Evolutionary conservation across 352 stramenopile species (phyloP).

Genomic region (Discostella stelligera): DNA sequence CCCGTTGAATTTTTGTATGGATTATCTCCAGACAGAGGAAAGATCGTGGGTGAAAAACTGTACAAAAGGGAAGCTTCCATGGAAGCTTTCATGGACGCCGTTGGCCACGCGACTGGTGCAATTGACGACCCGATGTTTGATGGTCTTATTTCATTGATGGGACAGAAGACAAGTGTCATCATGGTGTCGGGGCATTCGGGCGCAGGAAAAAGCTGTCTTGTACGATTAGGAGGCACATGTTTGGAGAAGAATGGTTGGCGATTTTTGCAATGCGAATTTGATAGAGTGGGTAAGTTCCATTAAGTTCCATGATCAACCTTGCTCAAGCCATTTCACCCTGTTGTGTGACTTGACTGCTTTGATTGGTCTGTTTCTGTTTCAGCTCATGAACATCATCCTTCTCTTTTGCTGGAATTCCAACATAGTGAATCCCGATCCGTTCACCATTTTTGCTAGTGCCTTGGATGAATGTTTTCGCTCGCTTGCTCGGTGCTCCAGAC

Average conservation of each 20-base stretch:
- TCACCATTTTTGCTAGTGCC: conserved; percentile 15
- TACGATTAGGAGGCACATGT: conserved; percentile 8
- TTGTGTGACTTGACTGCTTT: too few relatives aligned
- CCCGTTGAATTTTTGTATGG: conserved; percentile 36
- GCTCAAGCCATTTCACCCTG: too few relatives aligned
- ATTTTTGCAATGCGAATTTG: conserved; percentile 44
- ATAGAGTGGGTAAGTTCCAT: conserved; percentile 22
- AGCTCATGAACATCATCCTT: not conserved
- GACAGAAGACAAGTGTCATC: conserved; percentile 17
- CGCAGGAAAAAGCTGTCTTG: conserved; percentile 29
- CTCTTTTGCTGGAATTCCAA: not conserved
- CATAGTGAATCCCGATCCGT: conserved; percentile 17
- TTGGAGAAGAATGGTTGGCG: conserved; percentile 35
- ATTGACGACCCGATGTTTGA: conserved; percentile 23
- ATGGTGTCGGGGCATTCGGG: conserved; percentile 30
- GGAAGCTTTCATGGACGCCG: conserved; percentile 29
- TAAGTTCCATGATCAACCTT: not conserved
- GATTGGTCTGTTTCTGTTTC: not conserved
- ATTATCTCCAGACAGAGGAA: conserved; percentile 25
- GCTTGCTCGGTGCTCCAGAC: not conserved
- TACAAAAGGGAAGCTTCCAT: conserved; percentile 33
- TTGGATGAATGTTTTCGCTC: conserved; percentile 32
- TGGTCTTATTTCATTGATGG: not conserved
- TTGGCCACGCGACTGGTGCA: not conserved
- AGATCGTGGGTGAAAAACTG: conserved; percentile 32